phyloP scores from a whole-genome alignment of 345 rosid genomes.

The Camelina hispida region DNA sequence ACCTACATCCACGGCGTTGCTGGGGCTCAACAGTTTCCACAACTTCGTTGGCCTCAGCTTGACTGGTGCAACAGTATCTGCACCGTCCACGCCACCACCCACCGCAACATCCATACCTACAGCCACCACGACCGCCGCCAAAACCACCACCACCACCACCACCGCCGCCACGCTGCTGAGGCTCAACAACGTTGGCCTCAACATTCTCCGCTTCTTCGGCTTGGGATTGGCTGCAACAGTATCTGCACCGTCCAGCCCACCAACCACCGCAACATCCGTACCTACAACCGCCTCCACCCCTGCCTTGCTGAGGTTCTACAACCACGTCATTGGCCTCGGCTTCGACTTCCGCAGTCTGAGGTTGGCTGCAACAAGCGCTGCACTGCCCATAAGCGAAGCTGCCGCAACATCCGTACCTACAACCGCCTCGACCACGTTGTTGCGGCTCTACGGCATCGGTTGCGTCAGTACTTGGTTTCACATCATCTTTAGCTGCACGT shows the following conservation, averaged over 20 bases:
- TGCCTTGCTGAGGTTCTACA: slow-evolving; percentile 27
- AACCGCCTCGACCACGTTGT: neutral
- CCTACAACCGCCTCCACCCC: slow-evolving; percentile 18
- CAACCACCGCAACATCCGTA: slow-evolving; percentile 31
- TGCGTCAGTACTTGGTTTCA: slow-evolving; percentile 36
- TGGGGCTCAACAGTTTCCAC: slow-evolving; percentile 27
- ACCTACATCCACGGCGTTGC: slow-evolving; percentile 28
- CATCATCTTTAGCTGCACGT: slow-evolving; percentile 32
- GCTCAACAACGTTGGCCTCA: slow-evolving; percentile 25
- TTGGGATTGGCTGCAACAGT: slow-evolving; percentile 20
- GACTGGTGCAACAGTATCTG: slow-evolving; percentile 1
- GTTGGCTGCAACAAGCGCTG: neutral
- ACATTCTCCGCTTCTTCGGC: slow-evolving; percentile 10
- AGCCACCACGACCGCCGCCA: slow-evolving; percentile 22
- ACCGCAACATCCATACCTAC: slow-evolving; percentile 37
- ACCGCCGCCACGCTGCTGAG: neutral
- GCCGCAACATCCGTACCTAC: too few species aligned
- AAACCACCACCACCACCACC: neutral
- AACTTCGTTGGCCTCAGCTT: slow-evolving; percentile 18
- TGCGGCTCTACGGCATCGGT: slow-evolving; percentile 34
- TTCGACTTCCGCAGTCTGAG: neutral
- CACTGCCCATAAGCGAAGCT: too few species aligned
- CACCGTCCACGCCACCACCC: slow-evolving; percentile 22
- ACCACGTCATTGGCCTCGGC: neutral
- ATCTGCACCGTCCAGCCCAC: slow-evolving; percentile 17